A percentile compares a stretch with the other conserved stretches of the same genome.
Evolutionary conservation across 2,329 filamentous ascomycete species (phyloP).

Genomic region (Esteya vermicola): DNA sequence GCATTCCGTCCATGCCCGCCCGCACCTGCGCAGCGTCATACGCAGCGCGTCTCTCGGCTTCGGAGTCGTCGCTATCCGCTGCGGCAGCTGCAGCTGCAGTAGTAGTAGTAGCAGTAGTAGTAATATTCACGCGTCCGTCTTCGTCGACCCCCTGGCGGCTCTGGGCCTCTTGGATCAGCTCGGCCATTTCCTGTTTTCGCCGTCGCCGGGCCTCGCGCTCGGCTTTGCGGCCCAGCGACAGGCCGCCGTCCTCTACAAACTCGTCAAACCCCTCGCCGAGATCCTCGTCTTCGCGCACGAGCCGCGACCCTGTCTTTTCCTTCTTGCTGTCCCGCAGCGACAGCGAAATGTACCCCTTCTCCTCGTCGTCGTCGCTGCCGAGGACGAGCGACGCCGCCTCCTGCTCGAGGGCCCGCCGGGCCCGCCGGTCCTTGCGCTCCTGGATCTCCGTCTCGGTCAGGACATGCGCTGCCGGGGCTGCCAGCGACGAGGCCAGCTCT

Average conservation of each 20-base stretch:
- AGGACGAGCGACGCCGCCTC: conserved; percentile 57
- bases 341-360: conserved; percentile 18
- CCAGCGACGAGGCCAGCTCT: background rate
- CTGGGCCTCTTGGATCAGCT: conserved; percentile 70
- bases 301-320: conserved; percentile 55
- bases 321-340: conserved; percentile 23
- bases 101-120: no score
- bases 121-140: no score
- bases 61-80: conserved; percentile 54
- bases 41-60: conserved; percentile 58
- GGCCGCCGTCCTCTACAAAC: conserved; percentile 71
- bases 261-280: conserved; percentile 88
- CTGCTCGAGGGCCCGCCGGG: conserved; percentile 57
- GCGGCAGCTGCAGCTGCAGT: no score
- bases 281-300: conserved; percentile 80
- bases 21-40: conserved; percentile 81
- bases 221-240: conserved; percentile 65
- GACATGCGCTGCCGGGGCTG: conserved; percentile 28
- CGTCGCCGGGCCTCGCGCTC: conserved; percentile 55
- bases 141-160: conserved; percentile 32
- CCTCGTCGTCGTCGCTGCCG: conserved; percentile 35
- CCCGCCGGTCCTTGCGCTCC: conserved; percentile 80
- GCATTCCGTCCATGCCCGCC: conserved; percentile 67
- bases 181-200: conserved; percentile 65
- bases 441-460: conserved; percentile 73